Conservation (phyloP, 345 rosid genomes). For the Theobroma cacao region DNA sequence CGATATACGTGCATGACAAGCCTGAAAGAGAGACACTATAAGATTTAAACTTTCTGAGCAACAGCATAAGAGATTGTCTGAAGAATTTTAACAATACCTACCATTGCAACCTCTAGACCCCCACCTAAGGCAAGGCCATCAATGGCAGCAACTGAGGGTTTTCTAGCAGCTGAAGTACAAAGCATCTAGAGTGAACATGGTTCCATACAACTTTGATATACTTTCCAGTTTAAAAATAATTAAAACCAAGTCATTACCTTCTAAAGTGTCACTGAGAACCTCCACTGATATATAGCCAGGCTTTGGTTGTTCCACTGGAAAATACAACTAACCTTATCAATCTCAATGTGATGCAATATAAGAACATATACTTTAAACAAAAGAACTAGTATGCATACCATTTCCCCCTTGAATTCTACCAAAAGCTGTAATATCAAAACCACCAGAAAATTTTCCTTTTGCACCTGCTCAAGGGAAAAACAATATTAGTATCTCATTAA, state of each 20-base stretch:
- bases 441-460: constrained; percentile 92
- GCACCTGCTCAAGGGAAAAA: constrained; percentile 49
- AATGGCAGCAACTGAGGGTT: constrained; percentile 98
- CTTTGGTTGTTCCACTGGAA: constrained; percentile 56
- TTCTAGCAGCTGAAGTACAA: constrained; percentile 63
- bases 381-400: constrained; percentile 33
- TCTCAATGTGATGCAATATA: constrained; percentile 7
- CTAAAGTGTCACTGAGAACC: constrained; percentile 57
- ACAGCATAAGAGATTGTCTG: background rate
- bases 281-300: constrained; percentile 66
- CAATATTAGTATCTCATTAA: background rate
- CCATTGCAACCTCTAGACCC: constrained; percentile 96
- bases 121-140: constrained; percentile 99
- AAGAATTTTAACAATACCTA: constrained; percentile 25
- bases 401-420: constrained; percentile 61
- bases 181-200: constrained; percentile 10
- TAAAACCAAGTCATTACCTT: constrained; percentile 50
- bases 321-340: constrained; percentile 15
- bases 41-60: constrained; percentile 9
- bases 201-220: background rate
- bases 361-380: background rate
- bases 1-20: constrained; percentile 88
- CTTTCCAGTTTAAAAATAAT: background rate
- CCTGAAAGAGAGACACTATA: constrained; percentile 37
- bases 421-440: constrained; percentile 83